Evolutionary conservation across 116 monocot species (phyloP), one percentile per base, ranked within the genome.

Genomic region (Posidonia oceanica): DNA sequence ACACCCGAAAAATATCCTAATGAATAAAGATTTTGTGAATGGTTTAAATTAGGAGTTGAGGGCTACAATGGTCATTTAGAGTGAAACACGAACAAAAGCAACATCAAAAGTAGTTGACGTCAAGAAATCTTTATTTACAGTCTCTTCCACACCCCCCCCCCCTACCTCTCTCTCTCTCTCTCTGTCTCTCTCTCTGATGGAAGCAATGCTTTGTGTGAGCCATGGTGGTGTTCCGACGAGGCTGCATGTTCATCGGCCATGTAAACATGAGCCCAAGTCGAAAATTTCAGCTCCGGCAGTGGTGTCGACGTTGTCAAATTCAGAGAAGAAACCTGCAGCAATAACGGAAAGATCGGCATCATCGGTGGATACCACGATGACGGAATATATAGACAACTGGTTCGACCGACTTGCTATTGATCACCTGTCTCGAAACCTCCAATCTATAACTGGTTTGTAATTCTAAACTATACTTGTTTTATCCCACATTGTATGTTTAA

Each of bases 381-480:
- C 67, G 2, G 80, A 15, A 48, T 75, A 80, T 20, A 36, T 41
- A 3, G 80, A 80, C 18, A 80, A 58, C 72, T 80, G 80, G 80
- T 76, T 80, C 37, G 76, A 72, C 44, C 39, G 61, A 16, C 55
- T 76, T 41, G 76, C 76, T 68, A 76, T 80, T 20, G 68, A 54
- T 40, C 69, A 69, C 42, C 67, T 80, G 44, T 68, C 80, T 7
- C 66, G 42, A 55, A 76, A 63, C 62, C 36, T 80, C 29, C 76
- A 76, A 41, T 52, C 55, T 4, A 21, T 67, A 5, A 58, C 75
- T 37, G 80, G 80, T 80, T 58, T 36, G 11, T 44, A 18, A 0
- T 37, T 52, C 48, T 40, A 41, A 39, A 13, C 16, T 58, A 63
- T 15, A 36, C 15, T 63, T 14, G 3, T 63, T 1, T 62, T 36